Evolutionary conservation across 768 basidiomycete species (phyloP), one percentile per base, ranked within the genome.

Genomic region (Kwoniella newhampshirensis): DNA sequence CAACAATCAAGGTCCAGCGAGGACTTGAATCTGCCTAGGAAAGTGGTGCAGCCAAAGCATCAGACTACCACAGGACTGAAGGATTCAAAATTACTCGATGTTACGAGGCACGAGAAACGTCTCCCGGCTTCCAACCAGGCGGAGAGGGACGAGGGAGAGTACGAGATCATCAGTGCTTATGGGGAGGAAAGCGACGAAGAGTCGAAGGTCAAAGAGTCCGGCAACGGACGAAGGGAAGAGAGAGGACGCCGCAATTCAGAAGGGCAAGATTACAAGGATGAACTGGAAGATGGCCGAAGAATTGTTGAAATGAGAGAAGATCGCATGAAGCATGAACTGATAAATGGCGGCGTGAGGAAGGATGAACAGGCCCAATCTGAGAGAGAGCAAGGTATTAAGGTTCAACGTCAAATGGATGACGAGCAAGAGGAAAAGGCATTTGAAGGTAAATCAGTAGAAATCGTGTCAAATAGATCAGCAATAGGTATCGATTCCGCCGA

Each of bases 111-210:
- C 40, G 51, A 28, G 43, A 30, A 25, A 28, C 13, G 20, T 5
- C 5, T 42, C 28, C 13, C n/a, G 30, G 41, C 26, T 28, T 23
- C 54, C 54, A 13, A 32, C 7, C 32, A 32, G 13, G 6, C 32
- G 32, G 47, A 45, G 21, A 43, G 43, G 8, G 50, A 58, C 27
- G 56, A 44, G 9, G 40, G 26, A 9, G 52, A 54, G 21, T 51
- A 20, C 27, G 42, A 51, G 42, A 58, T 51, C 42, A 58, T 58
- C 15, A 46, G 36, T 45, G 23, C 49, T 4, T 58, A 58, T 26
- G 28, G 32, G 25, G 32, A 51, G 13, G 15, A 25, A 25, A 1
- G n/a, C 3, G 30, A 48, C 12, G 36, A 28, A 7, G 52, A 6
- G 20, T 17, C 28, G 44, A 36, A 21, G 42, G 28, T n/a, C 25